Percentiles rank a stretch among this genome's conserved stretches.
Conservation (phyloP, 331 rosid genomes). For the Arachis monticola region DNA sequence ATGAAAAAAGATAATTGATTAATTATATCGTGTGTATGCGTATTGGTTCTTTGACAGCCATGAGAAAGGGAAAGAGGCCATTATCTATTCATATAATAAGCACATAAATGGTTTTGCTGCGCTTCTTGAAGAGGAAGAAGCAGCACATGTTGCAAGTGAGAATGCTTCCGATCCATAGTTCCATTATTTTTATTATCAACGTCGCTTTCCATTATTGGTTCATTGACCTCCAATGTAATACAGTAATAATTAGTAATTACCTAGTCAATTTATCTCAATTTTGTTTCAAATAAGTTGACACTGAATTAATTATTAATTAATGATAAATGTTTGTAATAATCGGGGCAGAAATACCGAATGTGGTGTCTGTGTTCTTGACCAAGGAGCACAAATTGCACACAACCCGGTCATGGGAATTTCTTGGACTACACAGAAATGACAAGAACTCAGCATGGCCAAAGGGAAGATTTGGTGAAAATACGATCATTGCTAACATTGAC, state of each 20-base stretch:
- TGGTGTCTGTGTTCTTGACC: conserved; percentile 65
- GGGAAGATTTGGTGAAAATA: no score
- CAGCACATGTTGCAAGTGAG: conserved; percentile 62
- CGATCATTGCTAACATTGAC: no score
- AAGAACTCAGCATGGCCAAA: no score
- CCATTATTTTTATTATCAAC: no score
- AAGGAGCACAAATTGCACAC: conserved; percentile 66
- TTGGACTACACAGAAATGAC: no score
- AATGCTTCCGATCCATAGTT: conserved; percentile 5
- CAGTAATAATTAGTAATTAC: no score
- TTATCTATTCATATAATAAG: conserved; percentile 56
- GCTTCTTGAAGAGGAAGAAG: conserved; percentile 75
- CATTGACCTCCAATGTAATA: no score
- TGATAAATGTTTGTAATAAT: background rate
- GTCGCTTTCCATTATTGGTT: no score
- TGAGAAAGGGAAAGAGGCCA: conserved; percentile 48
- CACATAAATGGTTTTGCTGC: no score
- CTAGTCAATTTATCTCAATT: background rate
- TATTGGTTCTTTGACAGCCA: conserved; percentile 41
- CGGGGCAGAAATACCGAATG: conserved; percentile 53
- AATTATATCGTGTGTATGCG: background rate
- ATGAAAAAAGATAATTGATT: background rate
- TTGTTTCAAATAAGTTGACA: background rate
- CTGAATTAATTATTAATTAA: background rate
- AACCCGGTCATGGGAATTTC: conserved; percentile 74